Evolutionary conservation across 2,329 filamentous ascomycete genomes (phyloP).

Genomic region (Cordyceps cicadae): DNA sequence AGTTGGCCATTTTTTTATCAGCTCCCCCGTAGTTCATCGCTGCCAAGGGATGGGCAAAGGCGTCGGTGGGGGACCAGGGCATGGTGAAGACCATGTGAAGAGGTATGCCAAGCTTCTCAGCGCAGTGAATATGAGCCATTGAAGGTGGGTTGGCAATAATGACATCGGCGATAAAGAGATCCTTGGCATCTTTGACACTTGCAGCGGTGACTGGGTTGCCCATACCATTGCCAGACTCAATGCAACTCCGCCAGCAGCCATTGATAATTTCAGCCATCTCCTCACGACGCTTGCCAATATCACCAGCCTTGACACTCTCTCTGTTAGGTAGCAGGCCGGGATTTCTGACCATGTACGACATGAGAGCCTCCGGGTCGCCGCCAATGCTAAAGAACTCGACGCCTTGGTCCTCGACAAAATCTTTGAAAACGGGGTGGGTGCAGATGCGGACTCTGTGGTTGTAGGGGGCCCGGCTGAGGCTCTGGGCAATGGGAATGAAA

Average conservation of each 20-base stretch:
- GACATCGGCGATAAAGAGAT: constrained; percentile 43
- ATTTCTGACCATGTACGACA: constrained; percentile 34
- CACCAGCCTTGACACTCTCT: constrained; percentile 28
- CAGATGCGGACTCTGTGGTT: constrained; percentile 49
- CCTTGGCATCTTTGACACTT: constrained; percentile 17
- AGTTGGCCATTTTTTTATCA: constrained; percentile 55
- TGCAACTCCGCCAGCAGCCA: constrained; percentile 29
- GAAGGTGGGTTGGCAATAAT: constrained; percentile 48
- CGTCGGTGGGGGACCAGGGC: constrained; percentile 64
- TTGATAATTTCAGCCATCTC: constrained; percentile 31
- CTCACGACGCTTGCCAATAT: constrained; percentile 26
- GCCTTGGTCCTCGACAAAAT: constrained; percentile 43
- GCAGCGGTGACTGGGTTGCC: constrained; percentile 20
- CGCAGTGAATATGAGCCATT: constrained; percentile 45
- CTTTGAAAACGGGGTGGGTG: constrained; percentile 45
- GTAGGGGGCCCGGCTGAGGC: constrained; percentile 21
- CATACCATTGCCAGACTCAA: constrained; percentile 28
- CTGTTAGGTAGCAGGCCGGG: constrained; percentile 30
- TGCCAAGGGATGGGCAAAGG: constrained; percentile 61
- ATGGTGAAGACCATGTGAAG: constrained; percentile 52
- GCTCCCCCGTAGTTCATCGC: constrained; percentile 50
- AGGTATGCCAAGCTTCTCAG: constrained; percentile 39
- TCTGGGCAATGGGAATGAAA: constrained; percentile 10
- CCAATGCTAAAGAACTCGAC: constrained; percentile 51
- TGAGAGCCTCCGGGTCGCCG: constrained; percentile 44